Base-by-base conservation (phyloP, 2,329 filamentous ascomycete species). In the Rasamsonia emersonii region DNA sequence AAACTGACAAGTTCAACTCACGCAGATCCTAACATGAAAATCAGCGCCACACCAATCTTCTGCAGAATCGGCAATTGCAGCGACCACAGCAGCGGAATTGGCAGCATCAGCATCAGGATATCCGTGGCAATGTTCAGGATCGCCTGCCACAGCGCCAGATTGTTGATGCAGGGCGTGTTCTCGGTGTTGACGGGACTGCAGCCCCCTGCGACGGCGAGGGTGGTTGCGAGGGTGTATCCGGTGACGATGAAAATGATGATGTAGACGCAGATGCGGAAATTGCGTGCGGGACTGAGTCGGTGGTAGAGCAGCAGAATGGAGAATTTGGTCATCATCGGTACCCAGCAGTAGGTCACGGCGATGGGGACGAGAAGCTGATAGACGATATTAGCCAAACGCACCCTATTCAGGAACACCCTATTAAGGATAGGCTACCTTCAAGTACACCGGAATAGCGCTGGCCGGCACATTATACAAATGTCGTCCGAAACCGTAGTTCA, bases 61-160 rank as follows among this genome's bases (percentile, higher is more conserved):
- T 69, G 63, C 30, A 46, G 58, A 15, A 38, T 47, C 0, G 65
- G 64, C 3, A 68, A 44, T 14, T 59, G 56, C 4, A 69, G 49
- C 3, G 47, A 44, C 5, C 48, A 42, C 11, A 68, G 48, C 8
- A 59, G 55, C 3, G 62, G 64, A 20, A 69, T 57, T 0, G 65
- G 66, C 20, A 69, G 52, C n/a, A 60, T 29, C 4, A 68, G 42
- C 8, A 67, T 56, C 2, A 54, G 46, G 11, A 68, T 41, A 38
- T 68, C 65, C 3, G 65, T 59, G n/a, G 23, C 23, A 6, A 33
- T 25, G 16, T 33, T 33, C 15, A 33, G n/a, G 4, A 29, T 29
- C 13, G 27, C 27, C 19, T 18, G 27, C 27, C 27, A 29, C 15
- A 29, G 8, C 7, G 27, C 27, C 6, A 29, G n/a, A 18, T 18